phyloP scores from a whole-genome alignment of 495 filamentous ascomycete species.

The Aspergillus ostianus region DNA sequence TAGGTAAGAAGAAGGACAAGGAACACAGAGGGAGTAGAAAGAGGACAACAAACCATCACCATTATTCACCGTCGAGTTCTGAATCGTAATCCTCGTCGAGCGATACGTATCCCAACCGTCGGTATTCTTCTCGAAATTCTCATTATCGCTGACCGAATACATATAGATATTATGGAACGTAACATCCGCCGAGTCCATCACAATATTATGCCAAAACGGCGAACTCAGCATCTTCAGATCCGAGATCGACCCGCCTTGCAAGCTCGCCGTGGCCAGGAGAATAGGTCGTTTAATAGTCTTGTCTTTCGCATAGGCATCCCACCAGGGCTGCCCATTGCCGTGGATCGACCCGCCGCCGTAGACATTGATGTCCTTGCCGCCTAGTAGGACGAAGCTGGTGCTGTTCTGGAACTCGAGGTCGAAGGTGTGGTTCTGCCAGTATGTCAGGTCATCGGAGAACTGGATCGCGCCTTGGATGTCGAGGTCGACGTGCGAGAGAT shows the following conservation, averaged over 20 bases:
- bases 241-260: not conserved
- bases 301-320: not conserved
- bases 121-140: conserved; percentile 4
- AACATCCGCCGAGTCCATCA: not conserved
- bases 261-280: not conserved
- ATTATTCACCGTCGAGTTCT: conserved; percentile 10
- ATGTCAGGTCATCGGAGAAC: not conserved
- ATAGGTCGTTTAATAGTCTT: not conserved
- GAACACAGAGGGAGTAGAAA: too few species aligned
- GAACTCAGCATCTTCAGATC: not conserved
- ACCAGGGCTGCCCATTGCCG: not conserved
- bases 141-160: not conserved
- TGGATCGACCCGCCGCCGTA: conserved; percentile 1
- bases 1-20: not conserved
- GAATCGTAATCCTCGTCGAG: conserved; percentile 9
- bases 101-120: conserved; percentile 16
- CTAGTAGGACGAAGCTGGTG: not conserved
- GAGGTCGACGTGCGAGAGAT: not conserved
- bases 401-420: not conserved
- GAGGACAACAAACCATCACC: conserved; percentile 3
- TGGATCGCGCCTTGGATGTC: not conserved
- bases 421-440: not conserved
- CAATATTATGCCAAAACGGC: not conserved
- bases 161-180: not conserved
- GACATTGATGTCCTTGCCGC: not conserved